phyloP scores from a whole-genome alignment of 1,139 yeast species.

The Saccharomyces hybrid region DNA sequence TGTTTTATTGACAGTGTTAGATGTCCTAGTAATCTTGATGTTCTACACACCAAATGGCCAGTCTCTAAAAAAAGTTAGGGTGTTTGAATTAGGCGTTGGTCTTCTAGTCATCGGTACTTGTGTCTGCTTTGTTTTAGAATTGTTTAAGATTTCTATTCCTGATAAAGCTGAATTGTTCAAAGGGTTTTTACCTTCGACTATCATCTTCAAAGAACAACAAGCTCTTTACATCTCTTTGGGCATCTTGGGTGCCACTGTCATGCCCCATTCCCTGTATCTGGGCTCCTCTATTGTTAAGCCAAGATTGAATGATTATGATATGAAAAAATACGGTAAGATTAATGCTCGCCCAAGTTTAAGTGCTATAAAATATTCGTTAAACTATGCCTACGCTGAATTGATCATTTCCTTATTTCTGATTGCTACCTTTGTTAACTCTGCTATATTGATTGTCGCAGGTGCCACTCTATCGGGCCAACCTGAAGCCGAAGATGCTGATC shows the following conservation, averaged over 20 bases:
- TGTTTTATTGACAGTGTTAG: slow-evolving; percentile 73
- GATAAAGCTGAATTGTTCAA: slow-evolving; percentile 46
- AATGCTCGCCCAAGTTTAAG: slow-evolving; percentile 50
- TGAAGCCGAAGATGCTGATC: slow-evolving; percentile 78
- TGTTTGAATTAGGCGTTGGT: slow-evolving; percentile 78
- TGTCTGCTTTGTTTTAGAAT: slow-evolving; percentile 74
- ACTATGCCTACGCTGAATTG: slow-evolving; percentile 67
- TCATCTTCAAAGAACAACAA: slow-evolving; percentile 65
- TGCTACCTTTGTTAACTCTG: slow-evolving; percentile 78
- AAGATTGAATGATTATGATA: slow-evolving; percentile 73
- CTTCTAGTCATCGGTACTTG: slow-evolving; percentile 74
- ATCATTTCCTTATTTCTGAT: slow-evolving; percentile 68
- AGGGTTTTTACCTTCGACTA: slow-evolving; percentile 75
- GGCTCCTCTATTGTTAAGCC: slow-evolving; percentile 95
- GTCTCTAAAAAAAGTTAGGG: slow-evolving; percentile 59
- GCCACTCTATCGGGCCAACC: slow-evolving; percentile 62
- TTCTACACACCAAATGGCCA: slow-evolving; percentile 81
- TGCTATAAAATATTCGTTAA: slow-evolving; percentile 64
- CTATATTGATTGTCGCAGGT: slow-evolving; percentile 80
- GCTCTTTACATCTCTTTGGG: slow-evolving; percentile 86
- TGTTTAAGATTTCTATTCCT: slow-evolving; percentile 55
- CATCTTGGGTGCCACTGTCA: slow-evolving; percentile 91
- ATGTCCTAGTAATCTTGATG: slow-evolving; percentile 74
- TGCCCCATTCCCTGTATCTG: slow-evolving; percentile 91
- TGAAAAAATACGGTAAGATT: slow-evolving; percentile 39